Conservation (phyloP, 1,284 basidiomycete species). For the Leccinum colubrinum region DNA sequence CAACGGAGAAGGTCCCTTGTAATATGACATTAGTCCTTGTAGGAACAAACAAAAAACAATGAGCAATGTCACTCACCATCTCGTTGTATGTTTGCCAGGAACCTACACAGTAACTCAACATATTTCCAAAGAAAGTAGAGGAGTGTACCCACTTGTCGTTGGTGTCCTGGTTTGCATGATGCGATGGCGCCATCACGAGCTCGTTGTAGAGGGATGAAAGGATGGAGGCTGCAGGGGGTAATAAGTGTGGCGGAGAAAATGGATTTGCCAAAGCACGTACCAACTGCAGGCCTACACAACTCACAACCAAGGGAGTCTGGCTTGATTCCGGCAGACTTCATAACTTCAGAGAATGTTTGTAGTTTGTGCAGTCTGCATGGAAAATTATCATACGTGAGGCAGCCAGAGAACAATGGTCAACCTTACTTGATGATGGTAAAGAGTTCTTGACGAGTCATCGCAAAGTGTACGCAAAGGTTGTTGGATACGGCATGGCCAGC, state of each 20-base stretch:
- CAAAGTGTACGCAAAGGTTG: slow-evolving; percentile 68
- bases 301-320: slow-evolving; percentile 65
- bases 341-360: slow-evolving; percentile 54
- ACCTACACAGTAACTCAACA: slow-evolving; percentile 31
- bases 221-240: slow-evolving; percentile 36
- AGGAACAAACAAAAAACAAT: not conserved
- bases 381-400: not conserved
- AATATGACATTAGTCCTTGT: not conserved
- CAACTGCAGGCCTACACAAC: slow-evolving; percentile 71
- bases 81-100: slow-evolving; percentile 75
- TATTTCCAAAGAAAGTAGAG: not conserved
- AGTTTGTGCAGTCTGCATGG: slow-evolving; percentile 55
- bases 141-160: slow-evolving; percentile 43
- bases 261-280: slow-evolving; percentile 29
- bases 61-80: slow-evolving; percentile 43
- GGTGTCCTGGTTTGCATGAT: slow-evolving; percentile 72
- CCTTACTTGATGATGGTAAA: slow-evolving; percentile 60
- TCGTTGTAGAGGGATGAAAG: slow-evolving; percentile 71
- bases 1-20: slow-evolving; percentile 65
- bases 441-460: slow-evolving; percentile 66
- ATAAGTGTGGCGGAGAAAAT: not conserved
- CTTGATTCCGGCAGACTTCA: slow-evolving; percentile 51
- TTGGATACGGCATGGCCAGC: slow-evolving; percentile 62
- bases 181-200: slow-evolving; percentile 61
- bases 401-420: not conserved